phyloP scores from a whole-genome alignment of 2,329 filamentous ascomycete genomes.

The Huntiella moniliformis region DNA sequence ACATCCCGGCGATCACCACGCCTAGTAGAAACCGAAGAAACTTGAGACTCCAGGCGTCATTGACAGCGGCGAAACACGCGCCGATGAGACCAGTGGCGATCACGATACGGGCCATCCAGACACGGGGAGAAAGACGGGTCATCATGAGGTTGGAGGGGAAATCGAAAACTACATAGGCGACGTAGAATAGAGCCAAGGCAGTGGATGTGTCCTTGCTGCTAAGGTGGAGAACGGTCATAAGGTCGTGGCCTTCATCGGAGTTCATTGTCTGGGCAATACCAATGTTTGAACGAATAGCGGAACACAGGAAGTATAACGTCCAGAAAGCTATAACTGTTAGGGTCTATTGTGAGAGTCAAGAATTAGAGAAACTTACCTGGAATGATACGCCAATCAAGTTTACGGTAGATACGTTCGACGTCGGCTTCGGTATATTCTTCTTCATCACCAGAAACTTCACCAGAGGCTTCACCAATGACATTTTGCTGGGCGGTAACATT shows the following conservation, averaged over 20 bases:
- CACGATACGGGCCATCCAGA: conserved; percentile 87
- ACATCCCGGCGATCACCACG: conserved; percentile 80
- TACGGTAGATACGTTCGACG: conserved; percentile 36
- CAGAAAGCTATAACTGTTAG: conserved; percentile 45
- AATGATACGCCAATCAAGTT: conserved; percentile 40
- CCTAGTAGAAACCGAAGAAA: conserved; percentile 72
- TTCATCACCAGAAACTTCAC: neutral
- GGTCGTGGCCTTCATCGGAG: conserved; percentile 45
- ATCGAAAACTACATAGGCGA: conserved; percentile 80
- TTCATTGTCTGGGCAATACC: conserved; percentile 95
- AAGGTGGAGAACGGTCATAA: conserved; percentile 51
- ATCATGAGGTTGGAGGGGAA: conserved; percentile 77
- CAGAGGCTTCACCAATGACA: neutral
- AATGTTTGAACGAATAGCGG: conserved; percentile 79
- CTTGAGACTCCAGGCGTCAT: conserved; percentile 71
- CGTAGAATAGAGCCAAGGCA: conserved; percentile 74
- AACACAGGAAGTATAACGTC: conserved; percentile 81
- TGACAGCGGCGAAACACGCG: conserved; percentile 64
- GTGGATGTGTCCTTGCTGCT: conserved; percentile 63
- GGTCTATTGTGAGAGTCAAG: neutral
- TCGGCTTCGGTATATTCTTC: conserved; percentile 29
- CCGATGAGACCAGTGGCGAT: conserved; percentile 73
- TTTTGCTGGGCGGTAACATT: neutral
- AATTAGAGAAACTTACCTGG: conserved; percentile 24
- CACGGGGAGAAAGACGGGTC: conserved; percentile 64